phyloP scores from a whole-genome alignment of 805 yeast genomes.

The Nakazawaea ishiwadae region DNA sequence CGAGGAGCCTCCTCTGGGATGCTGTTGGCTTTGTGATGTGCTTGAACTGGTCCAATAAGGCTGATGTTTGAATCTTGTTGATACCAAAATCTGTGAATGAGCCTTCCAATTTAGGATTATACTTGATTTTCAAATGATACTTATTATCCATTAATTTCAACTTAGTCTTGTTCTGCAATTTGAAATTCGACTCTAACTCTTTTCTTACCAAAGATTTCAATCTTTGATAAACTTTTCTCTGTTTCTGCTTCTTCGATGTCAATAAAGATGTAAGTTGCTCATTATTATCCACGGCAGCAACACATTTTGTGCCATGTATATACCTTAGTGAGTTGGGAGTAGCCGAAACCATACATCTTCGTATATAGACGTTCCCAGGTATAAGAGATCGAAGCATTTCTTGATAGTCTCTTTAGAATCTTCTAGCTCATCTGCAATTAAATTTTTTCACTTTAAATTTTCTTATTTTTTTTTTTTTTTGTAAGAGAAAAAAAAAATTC shows the following conservation, averaged over 20 bases:
- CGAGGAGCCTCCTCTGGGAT: constrained; percentile 24
- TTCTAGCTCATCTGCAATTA: neutral
- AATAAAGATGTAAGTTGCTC: neutral
- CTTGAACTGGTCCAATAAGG: neutral
- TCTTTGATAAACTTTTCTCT: constrained; percentile 6
- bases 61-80: neutral
- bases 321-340: no score
- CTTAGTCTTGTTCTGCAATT: constrained; percentile 1
- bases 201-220: constrained; percentile 4
- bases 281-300: no score
- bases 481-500: neutral
- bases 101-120: constrained; percentile 10
- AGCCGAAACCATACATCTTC: no score
- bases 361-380: neutral
- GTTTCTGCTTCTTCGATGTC: neutral
- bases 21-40: constrained; percentile 20
- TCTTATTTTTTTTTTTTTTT: neutral
- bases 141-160: constrained; percentile 8
- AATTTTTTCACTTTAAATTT: neutral
- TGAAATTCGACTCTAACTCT: constrained; percentile 4
- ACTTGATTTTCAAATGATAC: constrained; percentile 7
- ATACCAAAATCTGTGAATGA: constrained; percentile 8
- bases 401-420: no score
- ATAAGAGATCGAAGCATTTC: neutral
- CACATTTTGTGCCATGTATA: no score